Percentiles rank a stretch among this genome's conserved stretches.
Evolutionary conservation across 495 filamentous ascomycete species (phyloP).

Genomic region (Annulohypoxylon moriforme): DNA sequence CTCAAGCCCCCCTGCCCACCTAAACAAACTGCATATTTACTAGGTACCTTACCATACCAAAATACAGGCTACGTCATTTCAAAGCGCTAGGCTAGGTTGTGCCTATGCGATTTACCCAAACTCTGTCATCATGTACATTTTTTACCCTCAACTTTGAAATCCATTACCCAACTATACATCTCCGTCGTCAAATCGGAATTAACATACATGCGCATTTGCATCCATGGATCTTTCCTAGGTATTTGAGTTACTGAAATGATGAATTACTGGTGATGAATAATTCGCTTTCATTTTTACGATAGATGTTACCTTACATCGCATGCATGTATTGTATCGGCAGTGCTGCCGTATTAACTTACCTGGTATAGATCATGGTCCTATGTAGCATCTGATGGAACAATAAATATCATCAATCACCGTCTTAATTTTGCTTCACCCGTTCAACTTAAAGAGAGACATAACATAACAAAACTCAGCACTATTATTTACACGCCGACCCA

Average conservation of each 20-base stretch:
- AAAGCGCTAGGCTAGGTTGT: neutral
- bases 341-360: slow-evolving; percentile 5
- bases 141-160: slow-evolving; percentile 12
- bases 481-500: slow-evolving; percentile 24
- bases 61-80: slow-evolving; percentile 23
- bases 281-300: slow-evolving; percentile 3
- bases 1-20: slow-evolving; percentile 21
- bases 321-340: neutral
- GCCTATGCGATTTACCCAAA: neutral
- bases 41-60: neutral
- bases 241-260: neutral
- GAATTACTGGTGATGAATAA: slow-evolving; percentile 21
- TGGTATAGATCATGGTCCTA: too few species aligned
- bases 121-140: neutral
- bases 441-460: slow-evolving; percentile 7
- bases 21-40: slow-evolving; percentile 16
- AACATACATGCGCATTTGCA: slow-evolving; percentile 1
- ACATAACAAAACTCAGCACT: neutral
- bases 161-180: slow-evolving; percentile 16
- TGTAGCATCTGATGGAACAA: too few species aligned
- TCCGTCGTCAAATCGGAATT: slow-evolving; percentile 22
- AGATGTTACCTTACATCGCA: slow-evolving; percentile 1
- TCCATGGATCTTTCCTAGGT: slow-evolving; percentile 4
- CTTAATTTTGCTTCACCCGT: slow-evolving; percentile 16
- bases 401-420: slow-evolving; percentile 37